Base-by-base conservation (phyloP, 2,329 filamentous ascomycete species). In the Claviceps maximensis region DNA sequence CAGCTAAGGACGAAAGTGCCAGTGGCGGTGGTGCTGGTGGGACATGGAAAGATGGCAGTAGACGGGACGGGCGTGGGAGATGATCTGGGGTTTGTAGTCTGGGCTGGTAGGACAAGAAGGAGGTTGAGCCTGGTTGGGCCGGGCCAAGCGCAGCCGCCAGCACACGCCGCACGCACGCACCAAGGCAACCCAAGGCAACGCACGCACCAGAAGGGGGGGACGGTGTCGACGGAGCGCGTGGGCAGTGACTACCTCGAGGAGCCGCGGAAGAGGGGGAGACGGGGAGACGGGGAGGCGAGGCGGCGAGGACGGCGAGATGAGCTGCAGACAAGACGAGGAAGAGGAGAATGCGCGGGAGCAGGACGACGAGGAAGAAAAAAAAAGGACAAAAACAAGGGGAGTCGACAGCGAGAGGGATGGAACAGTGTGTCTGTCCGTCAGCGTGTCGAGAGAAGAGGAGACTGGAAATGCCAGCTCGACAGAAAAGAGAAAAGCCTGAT, bases 41-140 rank as follows among this genome's bases (percentile, higher is more conserved):
- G 55, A 67, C 65, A 59, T 60, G 57, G 55, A 64, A 61, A 61
- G 58, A 60, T 57, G 58, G 57, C 53, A 54, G 55, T 54, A 53
- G 52, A 52, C 50, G 53, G 54, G 29, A 56, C 27, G 53, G 58
- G 55, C 51, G 57, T 58, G 58, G 59, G 59, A 60, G 55, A 60
- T 57, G 51, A 55, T 60, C 59, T 59, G 59, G 58, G 58, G 58
- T 60, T 55, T 51, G 59, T 59, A 33, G 31, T 33, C 31, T 9
- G 31, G 31, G 10, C 31, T 9, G 31, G 31, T 33, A 57, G 58
- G 57, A 60, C 58, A 57, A 56, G 41, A 49, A 52, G 54, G 41
- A 49, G 51, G 54, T 41, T 53, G 47, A 50, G 53, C 50, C 50
- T 53, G 54, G 50, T 55, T 54, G 47, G 54, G 54, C 55, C 55